These are phyloP conservation scores for Aurantiochytrium sp. DNA, from an alignment of 108 stramenopile genomes.

Conservation along the genomic window DNA sequence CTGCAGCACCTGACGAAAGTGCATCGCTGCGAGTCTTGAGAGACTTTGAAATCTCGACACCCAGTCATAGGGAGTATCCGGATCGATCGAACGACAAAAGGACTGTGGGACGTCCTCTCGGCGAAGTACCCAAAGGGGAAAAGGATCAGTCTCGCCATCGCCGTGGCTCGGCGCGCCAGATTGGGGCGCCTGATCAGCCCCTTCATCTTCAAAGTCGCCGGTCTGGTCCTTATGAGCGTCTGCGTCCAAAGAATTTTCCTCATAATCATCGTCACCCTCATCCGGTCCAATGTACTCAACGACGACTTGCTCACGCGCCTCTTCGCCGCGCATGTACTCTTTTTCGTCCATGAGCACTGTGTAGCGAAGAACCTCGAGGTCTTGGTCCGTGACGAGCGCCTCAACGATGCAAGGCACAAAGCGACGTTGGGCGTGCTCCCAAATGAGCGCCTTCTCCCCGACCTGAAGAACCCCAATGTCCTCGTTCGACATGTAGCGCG, in stretches of 20 bases:
- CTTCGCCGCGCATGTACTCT: too few relatives aligned
- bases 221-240: too few relatives aligned
- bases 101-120: background rate
- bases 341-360: background rate
- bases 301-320: too few relatives aligned
- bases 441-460: background rate
- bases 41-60: background rate
- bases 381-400: background rate
- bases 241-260: too few relatives aligned
- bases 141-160: background rate
- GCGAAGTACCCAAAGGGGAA: background rate
- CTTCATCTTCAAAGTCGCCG: background rate
- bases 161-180: background rate
- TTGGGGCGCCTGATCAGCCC: background rate
- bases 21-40: background rate
- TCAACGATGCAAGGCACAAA: background rate
- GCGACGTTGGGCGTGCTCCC: conserved; percentile 7
- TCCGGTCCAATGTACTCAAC: too few relatives aligned
- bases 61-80: background rate
- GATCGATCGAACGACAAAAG: background rate
- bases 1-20: background rate
- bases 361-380: background rate
- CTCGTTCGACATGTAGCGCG: background rate
- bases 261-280: too few relatives aligned
- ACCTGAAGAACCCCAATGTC: background rate